Base-by-base conservation (phyloP, 768 basidiomycete species). In the Russula virescens region DNA sequence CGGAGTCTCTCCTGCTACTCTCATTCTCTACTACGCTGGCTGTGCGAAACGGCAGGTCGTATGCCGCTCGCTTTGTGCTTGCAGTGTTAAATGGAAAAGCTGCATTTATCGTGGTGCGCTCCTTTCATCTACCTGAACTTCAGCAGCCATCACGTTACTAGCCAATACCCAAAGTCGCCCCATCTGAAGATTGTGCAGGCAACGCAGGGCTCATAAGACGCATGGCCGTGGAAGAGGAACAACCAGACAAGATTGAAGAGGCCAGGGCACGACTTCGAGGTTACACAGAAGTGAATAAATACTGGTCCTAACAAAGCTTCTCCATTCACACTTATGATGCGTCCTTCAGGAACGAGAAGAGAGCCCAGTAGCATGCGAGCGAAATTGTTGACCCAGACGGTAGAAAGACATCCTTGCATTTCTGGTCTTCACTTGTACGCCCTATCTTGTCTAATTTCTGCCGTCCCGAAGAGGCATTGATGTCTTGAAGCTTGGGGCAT, bases 81-180 rank as follows among this genome's bases (percentile, higher is more conserved):
- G 42, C 42, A 18, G 42, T 43, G 42, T 18, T 19, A 43, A 18
- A 18, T 18, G 42, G 42, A 18, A 43, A 43, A 8, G 42, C 42
- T 43, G 42, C 19, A 43, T 43, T 18, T 43, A 8, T 43, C 14
- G 19, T 43, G 42, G 19, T 43, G 18, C 19, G 42, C 13, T 43
- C 42, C 16, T 43, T 43, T 8, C 42, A 43, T 1, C 18, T 43
- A 3, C 42, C 42, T 3, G 42, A 43, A 18, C 18, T 19, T 13
- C 18, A 19, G 42, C 16, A 43, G 42, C 42, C 42, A 18, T 16
- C 42, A 43, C 42, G 42, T 43, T 43, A 43, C 19, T 19, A 18
- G 42, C 42, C 42, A 18, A 43, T 43, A 18, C 42, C 42, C 85
- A 88, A 0, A 87, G 89, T 35, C 74, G 16, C 42, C 3, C 42